phyloP scores from a whole-genome alignment of 257 asterid species.

The Solanum raphanifolium region DNA sequence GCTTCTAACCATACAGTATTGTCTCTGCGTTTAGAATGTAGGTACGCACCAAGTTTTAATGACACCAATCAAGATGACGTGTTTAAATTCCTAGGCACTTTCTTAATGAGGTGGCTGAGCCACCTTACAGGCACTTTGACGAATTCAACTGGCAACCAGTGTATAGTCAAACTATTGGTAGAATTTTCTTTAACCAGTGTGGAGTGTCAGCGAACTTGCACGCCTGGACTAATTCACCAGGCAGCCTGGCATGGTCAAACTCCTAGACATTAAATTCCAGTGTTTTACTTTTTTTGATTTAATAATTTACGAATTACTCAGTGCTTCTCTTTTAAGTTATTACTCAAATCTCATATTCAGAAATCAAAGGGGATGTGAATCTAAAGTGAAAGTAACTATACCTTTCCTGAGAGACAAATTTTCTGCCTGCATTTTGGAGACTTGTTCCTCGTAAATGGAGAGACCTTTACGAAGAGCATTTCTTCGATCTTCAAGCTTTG shows the following conservation, averaged over 20 bases:
- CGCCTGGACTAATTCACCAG: not conserved
- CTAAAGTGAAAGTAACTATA: not conserved
- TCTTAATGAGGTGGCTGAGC: not conserved
- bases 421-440: conserved; percentile 28
- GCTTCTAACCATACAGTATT: not conserved
- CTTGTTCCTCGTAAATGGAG: conserved; percentile 14
- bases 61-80: not conserved
- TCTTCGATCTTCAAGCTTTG: conserved; percentile 31
- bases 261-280: not conserved
- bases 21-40: not conserved
- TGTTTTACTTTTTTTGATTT: not conserved
- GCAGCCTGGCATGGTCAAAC: not conserved
- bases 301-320: not conserved
- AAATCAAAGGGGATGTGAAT: not conserved
- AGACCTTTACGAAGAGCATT: conserved; percentile 28
- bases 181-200: not conserved
- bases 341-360: not conserved
- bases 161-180: not conserved
- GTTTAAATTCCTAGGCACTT: not conserved
- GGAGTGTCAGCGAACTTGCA: not conserved
- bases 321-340: not conserved
- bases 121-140: not conserved
- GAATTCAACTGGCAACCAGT: not conserved
- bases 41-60: not conserved
- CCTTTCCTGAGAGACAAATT: conserved; percentile 49